Evolutionary conservation across 2,329 filamentous ascomycete genomes (phyloP).

Genomic region (Scytalidium lignicola): DNA sequence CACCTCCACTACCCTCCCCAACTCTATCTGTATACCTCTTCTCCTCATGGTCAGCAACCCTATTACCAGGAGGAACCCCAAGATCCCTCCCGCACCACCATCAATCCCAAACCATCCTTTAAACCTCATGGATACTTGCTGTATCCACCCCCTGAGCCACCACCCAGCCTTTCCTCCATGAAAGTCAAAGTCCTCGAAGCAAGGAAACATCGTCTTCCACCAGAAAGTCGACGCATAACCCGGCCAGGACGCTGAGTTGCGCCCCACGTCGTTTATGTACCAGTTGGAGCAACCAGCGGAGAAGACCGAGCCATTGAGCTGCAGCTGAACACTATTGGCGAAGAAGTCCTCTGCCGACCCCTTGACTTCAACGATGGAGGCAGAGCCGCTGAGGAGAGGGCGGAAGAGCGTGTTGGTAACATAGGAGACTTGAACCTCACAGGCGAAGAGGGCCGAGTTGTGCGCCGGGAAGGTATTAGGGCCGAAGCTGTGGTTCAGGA

Average conservation of each 20-base stretch:
- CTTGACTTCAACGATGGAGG: slow-evolving; percentile 31
- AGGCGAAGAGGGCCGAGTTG: slow-evolving; percentile 29
- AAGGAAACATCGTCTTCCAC: slow-evolving; percentile 22
- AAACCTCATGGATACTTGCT: not conserved
- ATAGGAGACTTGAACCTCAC: slow-evolving; percentile 27
- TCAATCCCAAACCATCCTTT: not conserved
- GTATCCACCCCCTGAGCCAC: not conserved
- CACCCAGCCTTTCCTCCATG: not conserved
- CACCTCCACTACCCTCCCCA: not conserved
- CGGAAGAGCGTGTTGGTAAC: slow-evolving; percentile 23
- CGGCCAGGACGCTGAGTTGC: slow-evolving; percentile 34
- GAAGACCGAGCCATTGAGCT: slow-evolving; percentile 31
- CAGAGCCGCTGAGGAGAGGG: slow-evolving; percentile 29
- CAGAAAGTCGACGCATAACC: slow-evolving; percentile 27
- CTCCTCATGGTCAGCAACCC: not conserved
- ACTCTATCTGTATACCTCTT: not conserved
- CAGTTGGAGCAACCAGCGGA: slow-evolving; percentile 34
- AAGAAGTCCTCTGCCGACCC: slow-evolving; percentile 26
- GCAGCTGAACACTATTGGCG: slow-evolving; percentile 26
- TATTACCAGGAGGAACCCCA: not conserved
- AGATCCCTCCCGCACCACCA: not conserved
- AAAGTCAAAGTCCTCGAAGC: slow-evolving; percentile 12
- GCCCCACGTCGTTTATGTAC: slow-evolving; percentile 34
- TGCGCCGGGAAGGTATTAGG: slow-evolving; percentile 26
- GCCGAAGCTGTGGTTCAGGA: slow-evolving; percentile 10